Base-by-base conservation (phyloP, 1,284 basidiomycete genomes). In the Sporisorium graminicola region DNA sequence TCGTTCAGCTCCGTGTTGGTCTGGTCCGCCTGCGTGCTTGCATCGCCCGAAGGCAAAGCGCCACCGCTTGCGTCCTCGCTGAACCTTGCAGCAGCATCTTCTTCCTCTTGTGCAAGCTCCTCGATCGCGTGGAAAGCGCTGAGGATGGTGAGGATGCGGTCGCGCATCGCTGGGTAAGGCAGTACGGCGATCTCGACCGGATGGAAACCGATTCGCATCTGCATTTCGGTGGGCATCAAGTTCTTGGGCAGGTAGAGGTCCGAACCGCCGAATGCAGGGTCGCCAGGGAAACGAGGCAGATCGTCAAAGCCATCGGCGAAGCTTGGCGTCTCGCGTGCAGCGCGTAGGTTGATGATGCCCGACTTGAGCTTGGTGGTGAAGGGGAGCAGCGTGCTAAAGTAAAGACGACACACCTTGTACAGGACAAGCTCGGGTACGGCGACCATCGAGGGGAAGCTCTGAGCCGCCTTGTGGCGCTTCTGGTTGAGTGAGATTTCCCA, bases 331-430 rank as follows among this genome's bases (percentile, higher is more conserved):
- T 63, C 63, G 13, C 70, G 65, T 5, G 74, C 74, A 1, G 65
- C 65, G 2, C 74, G 69, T 27, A 77, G 66, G 50, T 77, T 77
- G 70, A 69, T 43, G 57, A 77, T 73, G 59, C 74, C 74, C 2
- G 74, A 77, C 54, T 77, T 77, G 66, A 73, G 49, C 22, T 64
- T 63, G 37, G 66, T 73, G 37, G 74, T 69, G 46, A 77, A 77
- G 9, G 74, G 74, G 40, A 77, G 51, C 12, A 77, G 46, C n/a
- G 71, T 61, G 60, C 74, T 77, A 29, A 73, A 77, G 60, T 77
- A 77, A 59, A 77, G 69, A 14, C 74, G 65, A 51, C 74, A 77
- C 14, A 73, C 74, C 43, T 73, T 73, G 74, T 77, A 77, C 35
- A 77, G 64, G 29, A 73, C 70, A 24, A 77, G 59, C 50, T 77